Base-by-base conservation (phyloP, 768 basidiomycete species). In the Tylopilus felleus region DNA sequence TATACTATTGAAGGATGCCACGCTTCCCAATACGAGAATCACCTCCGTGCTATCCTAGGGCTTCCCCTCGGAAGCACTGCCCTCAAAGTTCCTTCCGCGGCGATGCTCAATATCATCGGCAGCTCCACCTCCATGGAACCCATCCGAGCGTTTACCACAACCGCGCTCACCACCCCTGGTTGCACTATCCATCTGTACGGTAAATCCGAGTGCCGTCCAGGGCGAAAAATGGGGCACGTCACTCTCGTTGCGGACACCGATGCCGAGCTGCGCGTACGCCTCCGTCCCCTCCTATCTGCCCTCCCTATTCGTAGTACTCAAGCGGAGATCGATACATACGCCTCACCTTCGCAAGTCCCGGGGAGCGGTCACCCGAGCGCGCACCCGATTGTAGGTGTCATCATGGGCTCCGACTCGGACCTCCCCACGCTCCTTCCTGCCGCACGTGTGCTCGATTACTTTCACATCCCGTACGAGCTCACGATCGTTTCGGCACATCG, bases 321-420 rank as follows among this genome's bases (percentile, higher is more conserved):
- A 22, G 69, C 73, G 8, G 87, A 90, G 53, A 65, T 81, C 19
- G 76, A 80, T 35, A 59, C 74, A 5, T 81, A 83, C 67, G 77
- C 82, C 0, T 81, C 88, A 0, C 60, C 67, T 0, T 62, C 75
- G 1, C 75, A 78, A 1, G 51, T 62, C 3, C 73, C 77, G 1
- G 74, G 77, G 2, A 74, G 77, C 17, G 81, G 82, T 2, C 76
- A 80, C 65, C 81, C 91, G 8, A 80, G 86, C 64, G 67, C 72
- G 0, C 75, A 82, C 47, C 94, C 96, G 7, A 78, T 98, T 12
- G 90, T 98, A 0, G 88, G 90, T 1, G 80, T 99, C 55, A 94
- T 99, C 68, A 99, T 98, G 97, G 97, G 97, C 17, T 96, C 93
- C 10, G 96, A 98, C 72, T 98, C 96, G 14, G 97, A 99, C 69